Conservation (phyloP, 2,329 filamentous ascomycete species). For the Elsinoe perseae region DNA sequence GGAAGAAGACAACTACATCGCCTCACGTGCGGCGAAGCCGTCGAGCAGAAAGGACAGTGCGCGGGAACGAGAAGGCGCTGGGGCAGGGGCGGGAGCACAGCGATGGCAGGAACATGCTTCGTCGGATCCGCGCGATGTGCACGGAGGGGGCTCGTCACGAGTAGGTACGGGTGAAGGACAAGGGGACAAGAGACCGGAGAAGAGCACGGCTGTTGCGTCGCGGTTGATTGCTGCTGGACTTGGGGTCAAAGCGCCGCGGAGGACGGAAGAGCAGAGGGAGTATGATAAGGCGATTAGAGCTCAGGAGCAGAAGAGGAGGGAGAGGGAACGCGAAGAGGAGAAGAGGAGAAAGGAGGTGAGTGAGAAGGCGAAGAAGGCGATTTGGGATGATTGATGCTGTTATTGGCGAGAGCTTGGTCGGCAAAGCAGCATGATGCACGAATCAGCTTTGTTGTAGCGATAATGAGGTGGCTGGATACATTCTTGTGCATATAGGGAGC, state of each 20-base stretch:
- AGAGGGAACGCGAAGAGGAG: conserved; percentile 62
- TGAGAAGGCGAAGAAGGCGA: conserved; percentile 69
- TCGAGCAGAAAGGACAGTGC: not conserved
- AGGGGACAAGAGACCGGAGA: conserved; percentile 59
- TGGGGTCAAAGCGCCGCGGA: conserved; percentile 69
- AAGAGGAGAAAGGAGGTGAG: conserved; percentile 54
- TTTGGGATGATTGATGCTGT: conserved; percentile 66
- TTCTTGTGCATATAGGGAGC: not conserved
- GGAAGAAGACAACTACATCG: conserved; percentile 3
- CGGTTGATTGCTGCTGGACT: conserved; percentile 84
- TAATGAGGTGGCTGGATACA: not conserved
- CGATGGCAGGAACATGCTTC: not conserved
- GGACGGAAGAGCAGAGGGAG: conserved; percentile 79
- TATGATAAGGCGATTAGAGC: conserved; percentile 78
- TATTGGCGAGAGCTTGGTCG: not conserved
- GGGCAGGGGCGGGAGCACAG: not conserved
- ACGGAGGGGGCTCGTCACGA: not conserved
- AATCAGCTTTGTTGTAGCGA: too few relatives aligned
- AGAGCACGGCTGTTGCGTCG: conserved; percentile 84
- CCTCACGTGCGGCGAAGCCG: not conserved
- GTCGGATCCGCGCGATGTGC: not conserved
- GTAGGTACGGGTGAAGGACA: conserved; percentile 18
- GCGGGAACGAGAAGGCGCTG: not conserved
- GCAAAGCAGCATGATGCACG: not conserved
- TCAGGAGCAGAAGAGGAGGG: conserved; percentile 70